Base-by-base conservation (phyloP, 768 basidiomycete genomes). In the Russula vinacea region DNA sequence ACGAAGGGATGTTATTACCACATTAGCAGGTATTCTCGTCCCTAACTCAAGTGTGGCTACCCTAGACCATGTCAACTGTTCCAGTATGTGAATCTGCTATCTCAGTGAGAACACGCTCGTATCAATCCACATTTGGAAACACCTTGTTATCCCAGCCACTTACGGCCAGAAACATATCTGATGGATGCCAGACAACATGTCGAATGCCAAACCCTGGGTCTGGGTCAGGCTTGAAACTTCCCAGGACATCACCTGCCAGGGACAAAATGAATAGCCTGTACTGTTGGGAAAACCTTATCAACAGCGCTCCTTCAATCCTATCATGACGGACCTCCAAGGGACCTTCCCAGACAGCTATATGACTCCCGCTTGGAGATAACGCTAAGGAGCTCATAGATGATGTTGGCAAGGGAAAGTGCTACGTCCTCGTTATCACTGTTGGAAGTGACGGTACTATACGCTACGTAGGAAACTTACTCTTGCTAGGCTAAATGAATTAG, bases 81-180 rank as follows among this genome's bases (percentile, higher is more conserved):
- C 89, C 37, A 94, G 77, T 63, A 94, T 80, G 66, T 92, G 79
- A 33, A 94, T 78, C 92, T 94, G 65, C 24, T 17, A 10, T 19
- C 35, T 44, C 35, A 14, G 5, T 57, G 14, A 54, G 49, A 17
- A 54, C 26, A 9, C 37, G 11, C 19, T 26, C 32, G 6, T 13
- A 10, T 47, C 13, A 52, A 39, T 52, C 37, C 32, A 29, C 16
- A 10, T 5, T 24, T 37, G 3, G 4, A 68, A 76, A 47, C 60
- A 89, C 92, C 76, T 89, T 92, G 70, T 94, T 92, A 74, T 95
- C 93, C 85, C 89, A 94, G 13, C 94, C 94, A 14, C 85, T 87
- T 0, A 94, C 79, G 2, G 87, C 89, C 10, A 97, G 76, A 72
- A 90, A 94, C 70, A 83, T 78, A 5, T 94, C 92, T 60, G 79